These are phyloP conservation scores for Candida coquimbonensis DNA, from an alignment of 805 yeast species.

Conservation along the genomic window DNA sequence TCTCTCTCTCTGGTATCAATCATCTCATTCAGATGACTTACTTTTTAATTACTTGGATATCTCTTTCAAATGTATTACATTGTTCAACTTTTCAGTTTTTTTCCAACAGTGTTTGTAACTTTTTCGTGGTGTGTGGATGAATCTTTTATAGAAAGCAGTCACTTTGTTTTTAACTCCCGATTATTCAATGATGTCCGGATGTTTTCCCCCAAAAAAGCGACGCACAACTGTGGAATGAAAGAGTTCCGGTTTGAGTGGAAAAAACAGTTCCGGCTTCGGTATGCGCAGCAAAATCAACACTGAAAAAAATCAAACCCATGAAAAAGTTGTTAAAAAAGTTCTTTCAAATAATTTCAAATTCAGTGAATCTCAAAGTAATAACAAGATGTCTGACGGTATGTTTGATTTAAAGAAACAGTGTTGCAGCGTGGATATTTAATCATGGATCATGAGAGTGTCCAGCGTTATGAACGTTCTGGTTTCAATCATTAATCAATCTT, in stretches of 20 bases:
- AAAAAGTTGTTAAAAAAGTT: slow-evolving; percentile 4
- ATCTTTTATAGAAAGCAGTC: neutral
- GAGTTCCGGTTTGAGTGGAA: too few species aligned
- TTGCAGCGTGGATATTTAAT: neutral
- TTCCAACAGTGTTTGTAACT: neutral
- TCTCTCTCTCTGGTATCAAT: too few species aligned
- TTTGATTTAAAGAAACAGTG: slow-evolving; percentile 8
- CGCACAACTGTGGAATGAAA: too few species aligned
- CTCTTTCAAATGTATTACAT: neutral
- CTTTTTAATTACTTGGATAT: slow-evolving; percentile 5
- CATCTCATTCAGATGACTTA: neutral
- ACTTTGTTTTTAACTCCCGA: neutral
- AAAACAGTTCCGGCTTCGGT: neutral
- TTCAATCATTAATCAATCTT: too few species aligned
- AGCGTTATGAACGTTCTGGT: neutral
- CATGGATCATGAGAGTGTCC: neutral
- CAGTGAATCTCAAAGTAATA: slow-evolving; percentile 3
- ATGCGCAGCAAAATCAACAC: slow-evolving; percentile 5
- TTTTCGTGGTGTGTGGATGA: neutral
- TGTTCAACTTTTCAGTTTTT: slow-evolving; percentile 10
- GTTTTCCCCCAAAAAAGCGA: neutral
- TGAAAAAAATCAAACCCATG: slow-evolving; percentile 2
- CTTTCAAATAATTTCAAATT: neutral
- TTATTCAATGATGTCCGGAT: slow-evolving; percentile 1
- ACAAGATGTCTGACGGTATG: slow-evolving; percentile 28